Evolutionary conservation across 2,329 filamentous ascomycete genomes (phyloP).

Genomic region (Aspergillus chevalieri): DNA sequence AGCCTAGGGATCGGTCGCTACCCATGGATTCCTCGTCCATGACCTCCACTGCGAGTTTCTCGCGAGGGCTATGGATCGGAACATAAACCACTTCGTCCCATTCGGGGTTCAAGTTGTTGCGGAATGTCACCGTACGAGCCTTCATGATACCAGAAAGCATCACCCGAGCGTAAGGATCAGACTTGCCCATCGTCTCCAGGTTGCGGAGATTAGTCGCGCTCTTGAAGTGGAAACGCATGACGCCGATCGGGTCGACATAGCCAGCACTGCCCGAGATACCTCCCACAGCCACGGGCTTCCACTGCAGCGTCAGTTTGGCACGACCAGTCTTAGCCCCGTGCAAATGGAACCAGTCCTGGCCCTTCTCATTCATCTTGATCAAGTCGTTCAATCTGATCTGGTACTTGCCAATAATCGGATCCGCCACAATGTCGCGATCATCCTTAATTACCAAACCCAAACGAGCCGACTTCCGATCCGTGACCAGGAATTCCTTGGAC

Average conservation of each 20-base stretch:
- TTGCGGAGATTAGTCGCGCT: constrained; percentile 79
- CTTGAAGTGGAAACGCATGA: constrained; percentile 90
- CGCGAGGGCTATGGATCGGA: constrained; percentile 75
- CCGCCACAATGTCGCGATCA: constrained; percentile 74
- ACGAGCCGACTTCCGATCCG: constrained; percentile 82
- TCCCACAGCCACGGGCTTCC: constrained; percentile 87
- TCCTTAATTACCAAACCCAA: constrained; percentile 92
- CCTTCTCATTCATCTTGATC: constrained; percentile 81
- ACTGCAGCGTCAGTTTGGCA: constrained; percentile 84
- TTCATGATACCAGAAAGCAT: constrained; percentile 86
- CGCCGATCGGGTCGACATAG: constrained; percentile 88
- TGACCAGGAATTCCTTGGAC: constrained; percentile 90
- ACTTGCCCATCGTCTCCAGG: constrained; percentile 91
- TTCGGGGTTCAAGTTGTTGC: constrained; percentile 89
- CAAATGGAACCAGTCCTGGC: constrained; percentile 93
- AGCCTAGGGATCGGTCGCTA: constrained; percentile 81
- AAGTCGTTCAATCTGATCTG: constrained; percentile 95
- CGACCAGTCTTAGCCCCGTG: constrained; percentile 74
- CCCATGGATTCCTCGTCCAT: constrained; percentile 94
- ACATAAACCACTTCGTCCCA: constrained; percentile 96
- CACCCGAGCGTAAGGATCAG: constrained; percentile 87
- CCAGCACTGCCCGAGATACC: constrained; percentile 72
- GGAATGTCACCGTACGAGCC: constrained; percentile 86
- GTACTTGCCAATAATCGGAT: constrained; percentile 83
- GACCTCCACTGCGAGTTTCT: constrained; percentile 82